Conservation (phyloP, 805 yeast species). For the Kuraishia molischiana region DNA sequence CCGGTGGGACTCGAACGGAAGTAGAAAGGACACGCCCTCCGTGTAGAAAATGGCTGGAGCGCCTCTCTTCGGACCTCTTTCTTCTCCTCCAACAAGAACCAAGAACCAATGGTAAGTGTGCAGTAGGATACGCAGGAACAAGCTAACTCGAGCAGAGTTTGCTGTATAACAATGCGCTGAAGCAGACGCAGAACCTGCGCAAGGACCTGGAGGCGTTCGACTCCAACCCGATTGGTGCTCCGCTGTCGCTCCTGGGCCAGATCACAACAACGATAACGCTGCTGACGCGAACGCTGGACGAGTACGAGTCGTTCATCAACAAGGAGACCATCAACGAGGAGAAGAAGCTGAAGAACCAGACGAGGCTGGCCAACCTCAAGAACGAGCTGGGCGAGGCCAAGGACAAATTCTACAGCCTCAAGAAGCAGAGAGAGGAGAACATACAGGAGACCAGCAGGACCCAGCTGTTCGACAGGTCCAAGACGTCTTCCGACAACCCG, state of each 20-base stretch:
- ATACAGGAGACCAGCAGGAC: slow-evolving; percentile 35
- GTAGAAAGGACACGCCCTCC: no score
- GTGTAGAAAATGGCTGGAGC: no score
- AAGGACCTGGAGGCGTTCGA: slow-evolving; percentile 64
- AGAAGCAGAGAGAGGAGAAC: slow-evolving; percentile 43
- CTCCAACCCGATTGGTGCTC: slow-evolving; percentile 54
- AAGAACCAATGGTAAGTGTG: no score
- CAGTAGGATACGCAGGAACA: no score
- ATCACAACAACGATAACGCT: slow-evolving; percentile 74
- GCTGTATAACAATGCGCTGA: slow-evolving; percentile 80
- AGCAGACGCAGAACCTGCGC: slow-evolving; percentile 67
- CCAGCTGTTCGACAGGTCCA: slow-evolving; percentile 47
- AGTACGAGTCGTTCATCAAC: slow-evolving; percentile 28
- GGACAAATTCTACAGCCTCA: slow-evolving; percentile 41
- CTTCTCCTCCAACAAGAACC: no score
- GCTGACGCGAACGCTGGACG: slow-evolving; percentile 61
- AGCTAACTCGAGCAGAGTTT: slow-evolving; percentile 45
- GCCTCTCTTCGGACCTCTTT: no score
- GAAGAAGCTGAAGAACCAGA: slow-evolving; percentile 46
- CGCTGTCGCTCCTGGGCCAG: slow-evolving; percentile 52
- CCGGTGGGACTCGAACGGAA: not conserved
- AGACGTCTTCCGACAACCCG: slow-evolving; percentile 36
- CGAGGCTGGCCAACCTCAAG: slow-evolving; percentile 51
- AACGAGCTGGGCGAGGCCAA: slow-evolving; percentile 34
- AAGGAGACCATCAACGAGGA: slow-evolving; percentile 48